These are phyloP conservation scores for Alternaria arbusti DNA, from an alignment of 2,329 filamentous ascomycete genomes.

Conservation along the genomic window DNA sequence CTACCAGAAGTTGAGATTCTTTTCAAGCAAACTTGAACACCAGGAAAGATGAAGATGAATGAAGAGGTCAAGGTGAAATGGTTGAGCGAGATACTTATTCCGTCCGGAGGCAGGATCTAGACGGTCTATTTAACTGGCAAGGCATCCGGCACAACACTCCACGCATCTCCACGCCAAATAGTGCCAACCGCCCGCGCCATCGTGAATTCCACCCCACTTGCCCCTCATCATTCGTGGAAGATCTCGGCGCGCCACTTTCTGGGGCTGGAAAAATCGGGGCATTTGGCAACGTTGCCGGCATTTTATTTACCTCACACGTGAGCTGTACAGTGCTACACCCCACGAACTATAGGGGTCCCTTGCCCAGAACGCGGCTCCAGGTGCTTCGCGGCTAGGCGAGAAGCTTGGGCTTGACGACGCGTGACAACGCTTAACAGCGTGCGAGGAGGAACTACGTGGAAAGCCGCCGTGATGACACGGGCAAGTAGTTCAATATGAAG, in stretches of 20 bases:
- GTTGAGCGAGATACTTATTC: conserved; percentile 1
- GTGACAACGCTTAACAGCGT: background rate
- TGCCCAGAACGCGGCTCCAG: conserved; percentile 7
- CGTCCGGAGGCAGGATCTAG: background rate
- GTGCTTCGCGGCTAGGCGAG: conserved; percentile 21
- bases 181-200: conserved; percentile 4
- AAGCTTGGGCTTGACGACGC: conserved; percentile 22
- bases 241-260: conserved; percentile 17
- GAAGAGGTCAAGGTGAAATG: background rate
- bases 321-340: background rate
- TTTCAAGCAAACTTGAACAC: background rate
- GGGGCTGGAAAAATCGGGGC: conserved; percentile 16
- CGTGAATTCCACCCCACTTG: conserved; percentile 16
- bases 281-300: conserved; percentile 9
- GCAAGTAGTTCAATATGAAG: background rate
- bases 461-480: background rate
- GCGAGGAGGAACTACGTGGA: background rate
- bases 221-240: conserved; percentile 24
- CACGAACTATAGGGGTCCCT: background rate
- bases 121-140: conserved; percentile 10
- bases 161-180: conserved; percentile 1
- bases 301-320: conserved; percentile 16
- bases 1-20: background rate
- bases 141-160: conserved; percentile 1
- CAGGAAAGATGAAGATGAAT: background rate